Percentiles rank a stretch among this genome's conserved stretches.
Evolutionary conservation across 2,329 filamentous ascomycete genomes (phyloP).

Genomic region (Onygenales sp.): DNA sequence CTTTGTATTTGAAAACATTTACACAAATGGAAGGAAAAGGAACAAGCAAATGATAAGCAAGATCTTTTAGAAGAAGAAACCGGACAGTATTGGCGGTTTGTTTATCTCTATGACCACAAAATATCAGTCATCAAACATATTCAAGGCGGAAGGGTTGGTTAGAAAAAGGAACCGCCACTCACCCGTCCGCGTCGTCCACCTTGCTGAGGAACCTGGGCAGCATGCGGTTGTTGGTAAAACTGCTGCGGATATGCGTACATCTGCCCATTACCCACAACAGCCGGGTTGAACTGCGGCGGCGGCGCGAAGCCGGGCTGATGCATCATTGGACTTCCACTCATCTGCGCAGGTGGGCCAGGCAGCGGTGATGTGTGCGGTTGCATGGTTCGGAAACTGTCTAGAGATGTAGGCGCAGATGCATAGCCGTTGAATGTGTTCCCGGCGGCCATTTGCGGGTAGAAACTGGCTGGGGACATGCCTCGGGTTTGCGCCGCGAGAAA

Average conservation of each 20-base stretch:
- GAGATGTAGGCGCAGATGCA: constrained; percentile 26
- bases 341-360: constrained; percentile 25
- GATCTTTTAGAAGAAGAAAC: too few relatives aligned
- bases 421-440: constrained; percentile 33
- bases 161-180: constrained; percentile 21
- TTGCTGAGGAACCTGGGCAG: constrained; percentile 33
- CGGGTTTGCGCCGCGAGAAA: constrained; percentile 41
- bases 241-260: constrained; percentile 41
- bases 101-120: too few relatives aligned
- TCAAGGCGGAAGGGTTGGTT: too few relatives aligned
- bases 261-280: constrained; percentile 29
- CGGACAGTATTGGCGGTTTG: too few relatives aligned
- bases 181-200: constrained; percentile 47
- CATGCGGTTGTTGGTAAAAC: constrained; percentile 32
- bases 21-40: too few relatives aligned
- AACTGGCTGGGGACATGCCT: constrained; percentile 32
- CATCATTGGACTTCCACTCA: constrained; percentile 36
- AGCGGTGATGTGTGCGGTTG: constrained; percentile 29
- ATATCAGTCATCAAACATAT: too few relatives aligned
- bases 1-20: too few relatives aligned
- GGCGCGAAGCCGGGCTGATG: constrained; percentile 36
- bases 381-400: constrained; percentile 33
- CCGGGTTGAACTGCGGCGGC: constrained; percentile 35
- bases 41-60: too few relatives aligned
- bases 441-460: constrained; percentile 38